These are phyloP conservation scores for Graphiopsis chlorocephala DNA, from an alignment of 2,329 filamentous ascomycete species.

Conservation along the genomic window DNA sequence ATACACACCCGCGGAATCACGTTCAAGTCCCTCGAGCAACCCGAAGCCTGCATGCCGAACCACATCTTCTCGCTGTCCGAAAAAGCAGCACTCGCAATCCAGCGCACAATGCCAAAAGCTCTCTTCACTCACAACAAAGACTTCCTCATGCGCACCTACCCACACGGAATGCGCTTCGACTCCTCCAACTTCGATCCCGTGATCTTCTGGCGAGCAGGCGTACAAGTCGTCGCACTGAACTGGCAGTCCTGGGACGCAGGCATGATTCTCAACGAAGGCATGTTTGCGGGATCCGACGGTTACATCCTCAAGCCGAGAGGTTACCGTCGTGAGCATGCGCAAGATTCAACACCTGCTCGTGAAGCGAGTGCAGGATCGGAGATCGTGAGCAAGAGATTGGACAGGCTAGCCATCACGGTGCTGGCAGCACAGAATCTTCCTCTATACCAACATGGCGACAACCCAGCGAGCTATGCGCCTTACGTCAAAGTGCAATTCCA, in stretches of 20 bases:
- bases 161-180: slow-evolving; percentile 73
- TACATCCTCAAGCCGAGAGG: slow-evolving; percentile 82
- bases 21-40: slow-evolving; percentile 68
- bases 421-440: neutral
- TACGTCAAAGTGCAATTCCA: too few relatives aligned
- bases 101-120: slow-evolving; percentile 51
- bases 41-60: slow-evolving; percentile 54
- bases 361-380: slow-evolving; percentile 64
- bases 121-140: slow-evolving; percentile 79
- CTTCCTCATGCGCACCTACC: slow-evolving; percentile 85
- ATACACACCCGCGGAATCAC: slow-evolving; percentile 85
- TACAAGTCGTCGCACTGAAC: slow-evolving; percentile 88
- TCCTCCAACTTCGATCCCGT: slow-evolving; percentile 85
- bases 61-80: slow-evolving; percentile 66
- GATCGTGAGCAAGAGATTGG: slow-evolving; percentile 71
- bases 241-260: slow-evolving; percentile 89
- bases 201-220: slow-evolving; percentile 81
- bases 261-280: slow-evolving; percentile 93
- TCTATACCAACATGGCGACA: neutral
- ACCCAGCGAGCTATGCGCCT: too few relatives aligned
- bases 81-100: slow-evolving; percentile 63
- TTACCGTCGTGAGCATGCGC: slow-evolving; percentile 52
- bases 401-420: slow-evolving; percentile 53
- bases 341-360: slow-evolving; percentile 14
- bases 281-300: slow-evolving; percentile 78